These are phyloP conservation scores for Arthrobotrys entomopaga DNA, from an alignment of 2,329 filamentous ascomycete species.

Conservation along the genomic window DNA sequence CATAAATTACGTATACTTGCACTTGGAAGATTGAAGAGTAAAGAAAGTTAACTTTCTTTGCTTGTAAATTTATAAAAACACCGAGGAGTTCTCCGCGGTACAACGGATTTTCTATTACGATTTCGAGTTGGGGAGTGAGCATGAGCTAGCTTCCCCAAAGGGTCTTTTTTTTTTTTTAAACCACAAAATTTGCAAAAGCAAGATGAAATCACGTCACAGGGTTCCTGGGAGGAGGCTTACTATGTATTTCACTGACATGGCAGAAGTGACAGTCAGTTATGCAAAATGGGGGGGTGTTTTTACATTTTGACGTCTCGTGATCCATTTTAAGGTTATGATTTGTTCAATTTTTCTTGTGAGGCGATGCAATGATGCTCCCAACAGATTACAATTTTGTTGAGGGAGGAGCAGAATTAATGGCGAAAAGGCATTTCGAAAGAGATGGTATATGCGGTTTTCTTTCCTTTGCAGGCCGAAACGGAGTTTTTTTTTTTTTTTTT, in stretches of 20 bases:
- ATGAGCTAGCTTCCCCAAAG: slow-evolving; percentile 1
- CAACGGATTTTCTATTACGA: slow-evolving; percentile 3
- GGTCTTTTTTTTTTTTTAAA: no score
- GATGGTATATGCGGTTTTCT: background rate
- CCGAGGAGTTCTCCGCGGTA: slow-evolving; percentile 12
- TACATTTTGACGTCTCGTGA: slow-evolving; percentile 15
- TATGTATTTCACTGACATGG: background rate
- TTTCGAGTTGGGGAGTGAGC: no score
- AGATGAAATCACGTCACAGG: slow-evolving; percentile 17
- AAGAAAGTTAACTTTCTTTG: no score
- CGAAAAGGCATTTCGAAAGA: background rate
- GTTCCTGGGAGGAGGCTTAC: slow-evolving; percentile 11
- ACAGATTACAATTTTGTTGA: slow-evolving; percentile 19
- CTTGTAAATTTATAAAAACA: no score
- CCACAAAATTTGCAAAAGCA: no score
- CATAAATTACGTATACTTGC: no score
- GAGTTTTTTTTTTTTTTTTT: background rate
- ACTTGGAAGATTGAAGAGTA: no score
- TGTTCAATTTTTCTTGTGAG: slow-evolving; percentile 20
- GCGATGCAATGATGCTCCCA: slow-evolving; percentile 11
- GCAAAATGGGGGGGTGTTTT: background rate
- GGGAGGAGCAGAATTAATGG: background rate
- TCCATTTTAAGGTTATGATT: slow-evolving; percentile 16
- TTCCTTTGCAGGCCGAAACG: background rate
- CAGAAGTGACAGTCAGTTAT: background rate